Base-by-base conservation (phyloP, 179 eudicot species). In the Silene vulgaris region DNA sequence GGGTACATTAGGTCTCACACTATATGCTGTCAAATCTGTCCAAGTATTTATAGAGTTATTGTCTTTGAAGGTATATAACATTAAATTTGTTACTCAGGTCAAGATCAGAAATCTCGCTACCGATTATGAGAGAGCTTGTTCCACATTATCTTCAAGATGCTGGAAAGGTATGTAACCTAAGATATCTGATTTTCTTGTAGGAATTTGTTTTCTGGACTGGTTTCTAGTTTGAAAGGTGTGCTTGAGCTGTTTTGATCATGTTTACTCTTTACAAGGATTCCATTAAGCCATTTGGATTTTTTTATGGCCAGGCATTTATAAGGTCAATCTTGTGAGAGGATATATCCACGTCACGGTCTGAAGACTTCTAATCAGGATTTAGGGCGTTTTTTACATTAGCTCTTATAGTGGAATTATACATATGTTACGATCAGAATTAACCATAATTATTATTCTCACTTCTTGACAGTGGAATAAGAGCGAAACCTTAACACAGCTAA, bases 131-230 rank as follows among this genome's bases (percentile, higher is more conserved):
- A 78, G 99, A 96, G 83, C 89, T 93, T 84, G 90, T 93, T 77
- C 97, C 97, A 28, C 99, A 96, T 83, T 96, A 96, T 91, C 97
- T 96, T 80, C 99, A 96, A 82, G 99, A 96, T 76, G 80, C 86
- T 74, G 90, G 90, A 80, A 96, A 87, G 96, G 99, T 96, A 87
- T 73, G 67, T 62, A 69, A 48, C 64, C 48, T 69, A 11, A 4
- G 19, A 9, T 29, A 57, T n/a, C 30, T 76, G 65, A 57, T 57
- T 23, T 30, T 72, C 7, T 43, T 57, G 0, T 30, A 29, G 4
- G 8, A 71, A 23, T 30, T 20, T 71, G 1, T 50, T 13, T 54
- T 1, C 12, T 14, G 21, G 63, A 14, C 20, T 17, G 30, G 35
- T 17, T 12, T n/a, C 9, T 56, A 30, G 17, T 30, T 57, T 29